Evolutionary conservation across 169 alveolate genomes (phyloP), one percentile per base, ranked within the genome.

Genomic region (Eimeria zaria): DNA sequence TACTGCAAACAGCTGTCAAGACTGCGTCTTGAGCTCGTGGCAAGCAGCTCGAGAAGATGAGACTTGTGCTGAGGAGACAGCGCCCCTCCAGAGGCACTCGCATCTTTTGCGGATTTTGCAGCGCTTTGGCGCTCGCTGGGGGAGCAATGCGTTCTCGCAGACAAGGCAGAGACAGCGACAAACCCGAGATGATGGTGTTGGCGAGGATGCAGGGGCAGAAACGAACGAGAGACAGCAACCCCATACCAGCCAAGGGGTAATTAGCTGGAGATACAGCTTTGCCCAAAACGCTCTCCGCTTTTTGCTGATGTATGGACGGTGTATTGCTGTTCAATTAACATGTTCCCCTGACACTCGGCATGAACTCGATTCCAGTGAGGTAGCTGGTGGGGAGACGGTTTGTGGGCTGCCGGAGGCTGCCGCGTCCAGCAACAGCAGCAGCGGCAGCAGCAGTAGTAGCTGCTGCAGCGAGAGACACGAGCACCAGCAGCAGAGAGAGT

Each of bases 241-340:
- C 48, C 3, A 16, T 11, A 62, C 44, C 16, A 11, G 30, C 4
- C 78, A 69, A 69, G 44, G 36, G 69, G 73, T 73, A 53, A 11
- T 55, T 7, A 18, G 51, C 2, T 84, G 92, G 92, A 84, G 92
- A 36, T 80, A 60, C 55, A 53, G 36, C 78, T 84, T 84, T 36
- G 92, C 92, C 60, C 92, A 30, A 36, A 60, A 60, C 58, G 74
- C 92, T 41, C 92, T 84, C 80, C 92, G 92, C 5, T 84, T 84
- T 33, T 69, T 84, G 53, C 92, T 84, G 30, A 24, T 58, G 33
- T 84, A 84, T 69, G 92, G 92, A 33, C 60, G 36, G 80, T 80
- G 69, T 14, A 53, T 84, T 84, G 74, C 92, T 16, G 62, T 69
- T 2, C 80, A 60, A 62, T 80, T 84, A 4, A 84, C 92, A 2